phyloP scores from a whole-genome alignment of 1,139 yeast species.

The Lodderomyces jiufengensis region DNA sequence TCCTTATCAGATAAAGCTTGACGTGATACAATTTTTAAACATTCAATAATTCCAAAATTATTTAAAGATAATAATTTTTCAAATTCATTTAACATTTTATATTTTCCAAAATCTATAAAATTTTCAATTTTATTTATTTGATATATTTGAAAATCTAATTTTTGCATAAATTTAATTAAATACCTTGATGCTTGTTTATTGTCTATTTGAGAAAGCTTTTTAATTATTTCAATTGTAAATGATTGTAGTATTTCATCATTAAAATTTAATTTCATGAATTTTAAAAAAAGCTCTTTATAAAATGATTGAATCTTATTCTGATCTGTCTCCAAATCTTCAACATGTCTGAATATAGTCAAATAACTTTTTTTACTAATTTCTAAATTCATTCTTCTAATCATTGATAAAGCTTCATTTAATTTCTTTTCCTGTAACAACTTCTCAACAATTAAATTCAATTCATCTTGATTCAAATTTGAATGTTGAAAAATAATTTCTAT shows the following conservation, averaged over 20 bases:
- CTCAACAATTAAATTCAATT: slow-evolving; percentile 26
- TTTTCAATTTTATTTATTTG: neutral
- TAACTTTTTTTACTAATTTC: slow-evolving; percentile 25
- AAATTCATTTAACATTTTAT: slow-evolving; percentile 15
- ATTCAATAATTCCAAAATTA: slow-evolving; percentile 8
- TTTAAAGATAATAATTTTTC: slow-evolving; percentile 7
- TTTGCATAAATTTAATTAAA: slow-evolving; percentile 8
- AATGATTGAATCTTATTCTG: slow-evolving; percentile 1
- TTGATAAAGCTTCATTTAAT: slow-evolving; percentile 20
- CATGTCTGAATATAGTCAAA: slow-evolving; percentile 20
- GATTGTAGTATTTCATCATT: slow-evolving; percentile 1
- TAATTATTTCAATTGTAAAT: slow-evolving; percentile 11
- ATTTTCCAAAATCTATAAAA: slow-evolving; percentile 11
- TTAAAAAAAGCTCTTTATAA: slow-evolving; percentile 2
- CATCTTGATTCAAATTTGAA: slow-evolving; percentile 25
- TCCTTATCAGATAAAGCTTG: slow-evolving; percentile 26
- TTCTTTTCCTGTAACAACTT: slow-evolving; percentile 26
- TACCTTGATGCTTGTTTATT: slow-evolving; percentile 13
- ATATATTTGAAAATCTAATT: neutral
- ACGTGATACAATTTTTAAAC: slow-evolving; percentile 18
- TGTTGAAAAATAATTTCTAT: slow-evolving; percentile 28
- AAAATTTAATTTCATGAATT: slow-evolving; percentile 4
- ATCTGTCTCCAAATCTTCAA: slow-evolving; percentile 6
- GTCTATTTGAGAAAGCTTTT: slow-evolving; percentile 11
- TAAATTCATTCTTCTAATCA: slow-evolving; percentile 21